Evolutionary conservation across 208 protist genomes (phyloP).

Genomic region (Angomonas deanei): DNA sequence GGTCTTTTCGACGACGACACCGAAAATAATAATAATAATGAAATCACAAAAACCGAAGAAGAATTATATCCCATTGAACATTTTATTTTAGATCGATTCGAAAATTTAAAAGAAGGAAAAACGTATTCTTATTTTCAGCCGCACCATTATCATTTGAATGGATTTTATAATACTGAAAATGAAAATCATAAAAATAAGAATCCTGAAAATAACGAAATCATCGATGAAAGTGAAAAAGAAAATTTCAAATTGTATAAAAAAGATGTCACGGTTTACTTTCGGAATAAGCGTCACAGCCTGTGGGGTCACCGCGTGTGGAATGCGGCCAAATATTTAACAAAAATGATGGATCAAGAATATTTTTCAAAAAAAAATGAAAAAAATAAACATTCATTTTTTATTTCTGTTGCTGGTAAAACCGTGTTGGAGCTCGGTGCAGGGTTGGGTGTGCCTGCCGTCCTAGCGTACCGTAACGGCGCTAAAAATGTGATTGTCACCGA

Average conservation of each 20-base stretch:
- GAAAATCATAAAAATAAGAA: background rate
- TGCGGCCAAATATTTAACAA: conserved; percentile 82
- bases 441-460: conserved; percentile 72
- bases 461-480: conserved; percentile 69
- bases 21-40: conserved; percentile 5
- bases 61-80: conserved; percentile 52
- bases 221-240: background rate
- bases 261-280: conserved; percentile 19
- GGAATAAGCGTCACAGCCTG: conserved; percentile 81
- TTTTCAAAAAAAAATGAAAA: conserved; percentile 46
- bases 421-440: conserved; percentile 87
- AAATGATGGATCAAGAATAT: conserved; percentile 81
- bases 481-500: conserved; percentile 68
- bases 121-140: conserved; percentile 50
- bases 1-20: conserved; percentile 41
- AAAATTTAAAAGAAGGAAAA: conserved; percentile 30
- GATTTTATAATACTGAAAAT: background rate
- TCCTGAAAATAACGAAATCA: background rate
- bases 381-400: conserved; percentile 74
- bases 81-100: conserved; percentile 36
- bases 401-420: conserved; percentile 15
- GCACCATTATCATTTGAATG: conserved; percentile 43
- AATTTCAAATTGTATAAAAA: background rate
- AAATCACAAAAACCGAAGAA: conserved; percentile 1
- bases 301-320: conserved; percentile 89